Percentiles rank a stretch among this genome's conserved stretches.
These are phyloP conservation scores for Astraeus odoratus DNA, from an alignment of 768 basidiomycete genomes.

Conservation along the genomic window DNA sequence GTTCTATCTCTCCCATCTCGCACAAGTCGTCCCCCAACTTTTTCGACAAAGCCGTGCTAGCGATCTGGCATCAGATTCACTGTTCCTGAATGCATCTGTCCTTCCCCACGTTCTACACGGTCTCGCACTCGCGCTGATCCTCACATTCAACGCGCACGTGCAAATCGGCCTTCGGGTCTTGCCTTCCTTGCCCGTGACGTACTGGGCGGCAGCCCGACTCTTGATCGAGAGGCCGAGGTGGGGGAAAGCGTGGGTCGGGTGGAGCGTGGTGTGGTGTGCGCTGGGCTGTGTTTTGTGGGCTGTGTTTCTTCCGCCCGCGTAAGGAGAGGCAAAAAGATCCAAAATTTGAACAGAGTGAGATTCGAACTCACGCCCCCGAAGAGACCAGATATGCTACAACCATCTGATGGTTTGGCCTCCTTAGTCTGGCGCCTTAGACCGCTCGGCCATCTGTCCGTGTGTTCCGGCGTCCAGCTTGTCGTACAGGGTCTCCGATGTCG, in stretches of 20 bases:
- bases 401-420: too few species aligned
- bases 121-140: conserved; percentile 46
- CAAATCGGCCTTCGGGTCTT: conserved; percentile 81
- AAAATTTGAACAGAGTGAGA: conserved; percentile 9
- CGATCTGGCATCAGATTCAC: conserved; percentile 12
- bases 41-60: not conserved
- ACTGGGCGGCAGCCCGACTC: conserved; percentile 81
- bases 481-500: too few species aligned
- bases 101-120: conserved; percentile 76
- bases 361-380: conserved; percentile 12
- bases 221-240: conserved; percentile 39
- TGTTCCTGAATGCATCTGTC: conserved; percentile 37
- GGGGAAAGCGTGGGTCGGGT: conserved; percentile 64
- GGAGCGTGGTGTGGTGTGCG: conserved; percentile 74
- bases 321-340: conserved; percentile 4
- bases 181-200: conserved; percentile 68
- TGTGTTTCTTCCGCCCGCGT: conserved; percentile 89
- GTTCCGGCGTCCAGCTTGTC: not conserved
- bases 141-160: conserved; percentile 77
- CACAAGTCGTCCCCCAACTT: not conserved
- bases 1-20: conserved; percentile 17
- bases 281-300: conserved; percentile 72
- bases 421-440: conserved; percentile 88
- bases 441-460: conserved; percentile 59
- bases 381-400: conserved; percentile 6